Evolutionary conservation across 176 grass and related monocot species (phyloP).

Genomic region (Rhynchospora pubera): DNA sequence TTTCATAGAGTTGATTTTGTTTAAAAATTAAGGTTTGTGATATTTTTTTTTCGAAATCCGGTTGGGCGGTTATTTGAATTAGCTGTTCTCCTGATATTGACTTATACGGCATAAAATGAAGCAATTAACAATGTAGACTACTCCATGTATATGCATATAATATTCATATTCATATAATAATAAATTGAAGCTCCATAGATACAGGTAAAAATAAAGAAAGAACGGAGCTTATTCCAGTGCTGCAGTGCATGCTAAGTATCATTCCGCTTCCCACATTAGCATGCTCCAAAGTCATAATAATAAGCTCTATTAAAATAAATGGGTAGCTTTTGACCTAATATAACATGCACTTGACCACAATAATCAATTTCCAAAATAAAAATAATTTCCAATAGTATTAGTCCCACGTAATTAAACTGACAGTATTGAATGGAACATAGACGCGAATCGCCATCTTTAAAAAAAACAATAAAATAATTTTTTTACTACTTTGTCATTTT

Average conservation of each 20-base stretch:
- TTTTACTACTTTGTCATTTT: too few species aligned
- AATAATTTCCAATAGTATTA: too few species aligned
- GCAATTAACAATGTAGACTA: too few species aligned
- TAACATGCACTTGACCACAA: not conserved
- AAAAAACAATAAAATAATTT: too few species aligned
- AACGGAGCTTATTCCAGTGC: not conserved
- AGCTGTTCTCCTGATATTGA: not conserved
- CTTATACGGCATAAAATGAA: too few species aligned
- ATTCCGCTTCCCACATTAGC: not conserved
- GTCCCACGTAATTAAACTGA: not conserved
- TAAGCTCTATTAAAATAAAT: not conserved
- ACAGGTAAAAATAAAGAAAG: not conserved
- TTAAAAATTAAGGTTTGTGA: not conserved
- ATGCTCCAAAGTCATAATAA: not conserved
- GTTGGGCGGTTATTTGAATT: not conserved
- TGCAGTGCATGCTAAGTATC: too few species aligned
- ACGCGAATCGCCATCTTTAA: not conserved
- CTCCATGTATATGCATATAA: not conserved
- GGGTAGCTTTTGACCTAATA: not conserved
- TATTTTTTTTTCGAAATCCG: not conserved
- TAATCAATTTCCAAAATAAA: not conserved
- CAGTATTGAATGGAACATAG: not conserved
- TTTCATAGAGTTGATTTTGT: not conserved
- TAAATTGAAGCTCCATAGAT: not conserved
- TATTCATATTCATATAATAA: not conserved